Percentiles rank a stretch among this genome's conserved stretches.
Evolutionary conservation across 179 eudicot species (phyloP).

Genomic region (Monotropa hypopitys): DNA sequence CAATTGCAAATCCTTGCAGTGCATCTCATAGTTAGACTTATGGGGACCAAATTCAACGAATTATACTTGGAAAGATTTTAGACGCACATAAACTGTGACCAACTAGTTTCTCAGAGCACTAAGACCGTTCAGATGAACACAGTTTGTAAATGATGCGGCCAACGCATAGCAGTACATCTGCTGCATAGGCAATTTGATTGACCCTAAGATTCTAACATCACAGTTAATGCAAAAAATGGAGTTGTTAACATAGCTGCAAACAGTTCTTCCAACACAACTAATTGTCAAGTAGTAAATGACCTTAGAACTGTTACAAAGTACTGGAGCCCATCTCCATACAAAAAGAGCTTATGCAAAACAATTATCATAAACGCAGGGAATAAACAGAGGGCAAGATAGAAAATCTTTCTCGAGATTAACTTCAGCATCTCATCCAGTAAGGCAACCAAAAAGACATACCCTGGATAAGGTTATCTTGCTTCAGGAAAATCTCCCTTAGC

Average conservation of each 20-base stretch:
- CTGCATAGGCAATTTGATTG: background rate
- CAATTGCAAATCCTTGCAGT: background rate
- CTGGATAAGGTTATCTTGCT: slow-evolving; percentile 98
- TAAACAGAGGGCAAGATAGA: background rate
- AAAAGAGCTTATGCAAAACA: background rate
- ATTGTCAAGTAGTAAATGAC: background rate
- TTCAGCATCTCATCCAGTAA: background rate
- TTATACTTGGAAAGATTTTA: background rate
- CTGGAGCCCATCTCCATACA: background rate
- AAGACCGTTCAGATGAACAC: background rate
- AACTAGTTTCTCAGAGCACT: background rate
- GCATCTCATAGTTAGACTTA: background rate
- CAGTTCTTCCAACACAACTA: background rate
- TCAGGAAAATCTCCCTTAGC: slow-evolving; percentile 90
- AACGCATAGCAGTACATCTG: background rate
- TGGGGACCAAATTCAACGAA: background rate
- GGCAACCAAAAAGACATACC: slow-evolving; percentile 34
- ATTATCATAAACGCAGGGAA: background rate
- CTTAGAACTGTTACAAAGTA: background rate
- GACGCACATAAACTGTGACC: background rate
- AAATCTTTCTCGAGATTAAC: background rate
- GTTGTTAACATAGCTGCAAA: background rate
- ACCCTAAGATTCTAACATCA: background rate
- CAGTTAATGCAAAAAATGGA: background rate
- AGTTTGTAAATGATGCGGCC: background rate